Conservation (phyloP, 371 early-diverging fungal genomes). For the Mortierella sp. region DNA sequence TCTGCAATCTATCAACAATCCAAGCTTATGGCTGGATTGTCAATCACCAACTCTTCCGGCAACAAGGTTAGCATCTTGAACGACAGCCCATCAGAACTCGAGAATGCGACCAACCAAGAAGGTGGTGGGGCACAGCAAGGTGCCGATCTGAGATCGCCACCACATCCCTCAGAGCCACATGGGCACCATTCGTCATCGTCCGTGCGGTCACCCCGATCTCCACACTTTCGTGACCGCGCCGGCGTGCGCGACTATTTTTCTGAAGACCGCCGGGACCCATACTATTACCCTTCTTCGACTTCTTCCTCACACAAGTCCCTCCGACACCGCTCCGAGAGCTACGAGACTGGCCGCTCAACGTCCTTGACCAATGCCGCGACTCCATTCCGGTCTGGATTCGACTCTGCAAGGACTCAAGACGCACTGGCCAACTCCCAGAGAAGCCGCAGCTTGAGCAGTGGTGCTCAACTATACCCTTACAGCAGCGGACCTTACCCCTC, state of each 20-base stretch:
- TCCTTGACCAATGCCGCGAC: constrained; percentile 53
- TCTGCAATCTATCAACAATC: constrained; percentile 51
- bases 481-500: constrained; percentile 12
- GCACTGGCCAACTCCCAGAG: constrained; percentile 43
- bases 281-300: constrained; percentile 20
- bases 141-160: neutral
- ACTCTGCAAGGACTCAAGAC: constrained; percentile 24
- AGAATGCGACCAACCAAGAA: constrained; percentile 14
- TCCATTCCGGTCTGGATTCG: constrained; percentile 45
- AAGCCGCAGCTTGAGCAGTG: constrained; percentile 47
- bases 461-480: constrained; percentile 51
- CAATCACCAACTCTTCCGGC: constrained; percentile 56
- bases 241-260: constrained; percentile 37
- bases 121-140: constrained; percentile 3
- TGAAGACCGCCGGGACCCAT: constrained; percentile 41
- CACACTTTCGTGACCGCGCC: constrained; percentile 31
- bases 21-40: constrained; percentile 52
- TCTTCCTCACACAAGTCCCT: constrained; percentile 21
- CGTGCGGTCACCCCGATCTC: constrained; percentile 47
- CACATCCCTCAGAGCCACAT: constrained; percentile 9
- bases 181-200: constrained; percentile 14
- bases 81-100: constrained; percentile 37
- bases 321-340: constrained; percentile 50
- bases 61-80: constrained; percentile 53
- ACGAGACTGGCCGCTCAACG: constrained; percentile 42